Evolutionary conservation across 2,329 filamentous ascomycete species (phyloP), one percentile per base, ranked within the genome.

Genomic region (Epichloe sylvatica): DNA sequence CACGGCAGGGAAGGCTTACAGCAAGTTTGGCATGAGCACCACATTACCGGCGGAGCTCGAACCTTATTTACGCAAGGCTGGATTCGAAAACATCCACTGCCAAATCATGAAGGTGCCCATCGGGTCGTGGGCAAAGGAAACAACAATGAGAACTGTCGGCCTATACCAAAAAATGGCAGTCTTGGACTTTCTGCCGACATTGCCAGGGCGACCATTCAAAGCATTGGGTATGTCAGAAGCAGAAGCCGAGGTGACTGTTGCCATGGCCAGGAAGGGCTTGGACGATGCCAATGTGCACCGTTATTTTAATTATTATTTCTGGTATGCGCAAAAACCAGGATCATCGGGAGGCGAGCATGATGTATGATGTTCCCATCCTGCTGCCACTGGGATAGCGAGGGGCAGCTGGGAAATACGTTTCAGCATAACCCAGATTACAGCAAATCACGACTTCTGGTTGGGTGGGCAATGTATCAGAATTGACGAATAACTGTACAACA

Each of bases 101-200:
- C 59, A 59, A 43, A 61, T 70, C 25, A 59, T 65, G 46, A 63
- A 64, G 49, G 62, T 69, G 19, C 66, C 68, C 30, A 58, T 70
- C 44, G 66, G 67, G 11, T 49, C 59, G 9, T 70, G 67, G 67
- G 57, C 66, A 33, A 54, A 49, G 45, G 57, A 52, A 52, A 56
- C 47, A 61, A 67, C 54, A 60, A 49, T 53, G 48, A 64, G 67
- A 48, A 60, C 65, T 34, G 61, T 66, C 2, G 68, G 67, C 17
- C 56, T 67, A 33, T 65, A 69, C 49, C 68, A 65, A 62, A 67
- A 67, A 46, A 63, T 66, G 17, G 60, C 63, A 25, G 54, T 67
- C 33, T 51, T 63, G 25, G 64, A 66, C 38, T 60, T 66, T 19
- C 58, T 70, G 8, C 62, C 64, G 52, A 65, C 67, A 3, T 56